These are phyloP conservation scores for Erysiphe pulchra DNA, from an alignment of 2,329 filamentous ascomycete genomes.

Conservation along the genomic window DNA sequence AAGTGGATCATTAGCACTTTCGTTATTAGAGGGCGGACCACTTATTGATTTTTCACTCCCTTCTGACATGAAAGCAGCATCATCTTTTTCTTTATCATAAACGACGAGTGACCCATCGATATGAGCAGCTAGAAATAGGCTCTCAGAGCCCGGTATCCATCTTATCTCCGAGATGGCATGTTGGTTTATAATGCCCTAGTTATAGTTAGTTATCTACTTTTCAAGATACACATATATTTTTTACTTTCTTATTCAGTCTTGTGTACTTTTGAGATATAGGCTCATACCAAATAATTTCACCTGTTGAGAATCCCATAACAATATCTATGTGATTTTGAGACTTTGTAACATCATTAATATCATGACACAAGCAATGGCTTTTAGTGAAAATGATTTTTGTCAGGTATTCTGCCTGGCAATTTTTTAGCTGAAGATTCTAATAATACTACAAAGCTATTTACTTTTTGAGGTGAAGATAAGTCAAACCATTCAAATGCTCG, in stretches of 20 bases:
- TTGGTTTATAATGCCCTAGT: slow-evolving; percentile 65
- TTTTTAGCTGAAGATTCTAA: neutral
- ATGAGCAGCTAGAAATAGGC: slow-evolving; percentile 73
- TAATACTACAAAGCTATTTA: slow-evolving; percentile 8
- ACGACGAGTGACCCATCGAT: slow-evolving; percentile 78
- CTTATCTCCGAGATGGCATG: slow-evolving; percentile 67
- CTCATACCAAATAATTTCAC: slow-evolving; percentile 97
- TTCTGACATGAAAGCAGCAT: slow-evolving; percentile 53
- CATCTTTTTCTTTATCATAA: slow-evolving; percentile 94
- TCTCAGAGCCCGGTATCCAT: slow-evolving; percentile 89
- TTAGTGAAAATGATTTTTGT: slow-evolving; percentile 95
- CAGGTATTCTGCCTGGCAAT: slow-evolving; percentile 50
- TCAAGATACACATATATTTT: slow-evolving; percentile 7
- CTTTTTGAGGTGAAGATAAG: slow-evolving; percentile 48
- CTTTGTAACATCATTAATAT: slow-evolving; percentile 69
- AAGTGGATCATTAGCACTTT: slow-evolving; percentile 14
- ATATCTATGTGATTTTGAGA: slow-evolving; percentile 60
- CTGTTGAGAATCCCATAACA: slow-evolving; percentile 85
- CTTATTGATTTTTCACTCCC: slow-evolving; percentile 19
- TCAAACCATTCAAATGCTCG: slow-evolving; percentile 93
- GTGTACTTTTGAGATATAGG: slow-evolving; percentile 90
- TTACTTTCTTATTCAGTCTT: slow-evolving; percentile 79
- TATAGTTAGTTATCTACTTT: neutral
- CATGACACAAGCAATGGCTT: slow-evolving; percentile 82
- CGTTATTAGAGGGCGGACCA: slow-evolving; percentile 10